Percentiles rank a stretch among this genome's conserved stretches.
phyloP scores from a whole-genome alignment of 2,329 filamentous ascomycete species.

The Xylaria sp. region DNA sequence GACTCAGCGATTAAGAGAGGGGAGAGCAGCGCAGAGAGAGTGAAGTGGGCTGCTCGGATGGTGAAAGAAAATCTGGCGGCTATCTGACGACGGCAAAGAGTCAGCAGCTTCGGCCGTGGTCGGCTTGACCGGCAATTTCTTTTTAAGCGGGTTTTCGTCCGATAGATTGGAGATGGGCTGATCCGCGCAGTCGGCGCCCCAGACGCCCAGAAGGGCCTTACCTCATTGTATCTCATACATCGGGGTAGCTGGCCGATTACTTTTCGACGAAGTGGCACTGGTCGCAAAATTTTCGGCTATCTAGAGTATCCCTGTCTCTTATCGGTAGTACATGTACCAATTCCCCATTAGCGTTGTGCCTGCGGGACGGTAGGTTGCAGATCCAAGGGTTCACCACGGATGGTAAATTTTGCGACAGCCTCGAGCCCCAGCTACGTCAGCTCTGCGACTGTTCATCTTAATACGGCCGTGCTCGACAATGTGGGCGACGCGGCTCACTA shows the following conservation, averaged over 20 bases:
- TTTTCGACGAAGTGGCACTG: too few relatives aligned
- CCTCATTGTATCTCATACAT: constrained; percentile 2
- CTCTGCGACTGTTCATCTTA: neutral
- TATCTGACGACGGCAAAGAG: constrained; percentile 9
- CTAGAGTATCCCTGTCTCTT: too few relatives aligned
- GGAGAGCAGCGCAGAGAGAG: constrained; percentile 7
- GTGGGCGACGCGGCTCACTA: constrained; percentile 34
- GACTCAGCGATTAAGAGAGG: constrained; percentile 7
- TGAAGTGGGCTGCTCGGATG: too few relatives aligned
- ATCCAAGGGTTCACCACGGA: too few relatives aligned
- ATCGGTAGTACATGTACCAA: too few relatives aligned
- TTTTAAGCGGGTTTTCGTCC: constrained; percentile 31
- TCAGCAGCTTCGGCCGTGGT: constrained; percentile 8
- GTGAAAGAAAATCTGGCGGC: constrained; percentile 23
- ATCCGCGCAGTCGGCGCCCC: neutral
- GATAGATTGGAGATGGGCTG: constrained; percentile 13
- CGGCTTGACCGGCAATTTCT: constrained; percentile 30
- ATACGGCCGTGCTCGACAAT: constrained; percentile 18
- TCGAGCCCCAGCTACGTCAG: constrained; percentile 6
- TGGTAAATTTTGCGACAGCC: constrained; percentile 9
- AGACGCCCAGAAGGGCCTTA: too few relatives aligned
- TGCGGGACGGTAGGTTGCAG: too few relatives aligned
- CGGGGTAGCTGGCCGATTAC: too few relatives aligned
- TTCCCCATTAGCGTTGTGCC: too few relatives aligned
- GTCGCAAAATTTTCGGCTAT: too few relatives aligned